phyloP scores from a whole-genome alignment of 768 basidiomycete genomes.

The Suillus fuscotomentosus region DNA sequence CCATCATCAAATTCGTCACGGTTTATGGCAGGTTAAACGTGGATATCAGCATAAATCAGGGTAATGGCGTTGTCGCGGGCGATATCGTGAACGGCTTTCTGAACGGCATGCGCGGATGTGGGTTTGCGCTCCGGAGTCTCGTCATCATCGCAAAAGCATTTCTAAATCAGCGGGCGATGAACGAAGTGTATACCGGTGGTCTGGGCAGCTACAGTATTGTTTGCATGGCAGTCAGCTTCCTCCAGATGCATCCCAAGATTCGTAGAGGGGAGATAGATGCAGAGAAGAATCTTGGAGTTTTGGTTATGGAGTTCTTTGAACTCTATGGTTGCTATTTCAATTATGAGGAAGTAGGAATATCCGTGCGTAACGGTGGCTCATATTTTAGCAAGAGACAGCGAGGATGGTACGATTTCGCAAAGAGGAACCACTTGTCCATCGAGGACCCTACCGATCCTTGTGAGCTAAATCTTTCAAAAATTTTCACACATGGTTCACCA shows the following conservation, averaged over 20 bases:
- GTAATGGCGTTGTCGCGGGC: conserved; percentile 77
- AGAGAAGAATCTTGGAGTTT: conserved; percentile 85
- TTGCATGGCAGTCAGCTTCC: conserved; percentile 88
- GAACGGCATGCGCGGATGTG: conserved; percentile 50
- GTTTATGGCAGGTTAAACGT: conserved; percentile 79
- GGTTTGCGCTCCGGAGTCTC: conserved; percentile 75
- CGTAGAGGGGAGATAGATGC: conserved; percentile 86
- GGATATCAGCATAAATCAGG: conserved; percentile 93
- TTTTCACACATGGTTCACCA: conserved; percentile 1
- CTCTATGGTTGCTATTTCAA: conserved; percentile 92
- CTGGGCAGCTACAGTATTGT: conserved; percentile 94
- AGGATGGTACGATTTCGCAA: conserved; percentile 74
- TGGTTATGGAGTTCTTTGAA: conserved; percentile 97
- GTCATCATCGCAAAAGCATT: conserved; percentile 91
- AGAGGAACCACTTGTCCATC: conserved; percentile 66
- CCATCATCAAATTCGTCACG: conserved; percentile 94
- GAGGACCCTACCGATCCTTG: conserved; percentile 92
- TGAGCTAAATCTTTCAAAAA: conserved; percentile 40
- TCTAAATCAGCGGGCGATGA: conserved; percentile 86
- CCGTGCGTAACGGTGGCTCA: conserved; percentile 80
- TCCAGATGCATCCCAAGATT: conserved; percentile 98
- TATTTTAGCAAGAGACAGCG: conserved; percentile 82
- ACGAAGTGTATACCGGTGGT: conserved; percentile 97
- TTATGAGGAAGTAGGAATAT: conserved; percentile 87
- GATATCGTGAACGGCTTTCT: conserved; percentile 81